These are phyloP conservation scores for Chiua virens DNA, from an alignment of 768 basidiomycete species.

Conservation along the genomic window DNA sequence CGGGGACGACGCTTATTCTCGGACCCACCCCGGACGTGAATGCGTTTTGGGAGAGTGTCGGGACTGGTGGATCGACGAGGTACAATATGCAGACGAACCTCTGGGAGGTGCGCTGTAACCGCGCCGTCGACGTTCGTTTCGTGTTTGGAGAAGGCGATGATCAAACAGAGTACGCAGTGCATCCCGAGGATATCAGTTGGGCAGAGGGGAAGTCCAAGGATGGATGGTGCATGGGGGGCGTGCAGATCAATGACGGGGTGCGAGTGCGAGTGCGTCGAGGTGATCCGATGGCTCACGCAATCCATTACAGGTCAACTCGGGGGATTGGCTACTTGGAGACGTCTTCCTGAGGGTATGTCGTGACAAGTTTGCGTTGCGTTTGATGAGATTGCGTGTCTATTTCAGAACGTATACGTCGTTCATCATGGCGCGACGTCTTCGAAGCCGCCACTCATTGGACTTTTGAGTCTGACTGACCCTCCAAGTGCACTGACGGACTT, in stretches of 20 bases:
- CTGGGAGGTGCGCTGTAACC: conserved; percentile 54
- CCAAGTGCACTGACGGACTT: conserved; percentile 39
- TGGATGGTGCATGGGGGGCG: conserved; percentile 57
- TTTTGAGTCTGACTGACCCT: conserved; percentile 45
- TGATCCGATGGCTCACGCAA: conserved; percentile 2
- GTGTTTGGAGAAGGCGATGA: conserved; percentile 39
- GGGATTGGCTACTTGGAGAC: conserved; percentile 64
- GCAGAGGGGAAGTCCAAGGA: conserved; percentile 37
- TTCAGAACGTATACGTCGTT: conserved; percentile 53
- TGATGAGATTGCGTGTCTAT: conserved; percentile 3
- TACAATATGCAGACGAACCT: conserved; percentile 35
- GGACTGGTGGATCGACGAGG: conserved; percentile 37
- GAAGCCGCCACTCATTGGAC: conserved; percentile 44
- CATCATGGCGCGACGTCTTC: conserved; percentile 44
- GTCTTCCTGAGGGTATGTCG: conserved; percentile 50
- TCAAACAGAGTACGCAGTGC: conserved; percentile 41
- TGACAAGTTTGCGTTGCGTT: too few species aligned
- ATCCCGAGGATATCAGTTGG: conserved; percentile 57
- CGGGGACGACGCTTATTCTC: conserved; percentile 58
- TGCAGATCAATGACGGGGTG: conserved; percentile 54
- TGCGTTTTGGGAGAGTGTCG: conserved; percentile 51
- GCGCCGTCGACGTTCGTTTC: conserved; percentile 46
- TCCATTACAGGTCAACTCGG: conserved; percentile 43
- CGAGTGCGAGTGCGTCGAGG: conserved; percentile 3
- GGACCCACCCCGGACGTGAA: conserved; percentile 53